Percentiles rank a stretch among this genome's conserved stretches.
phyloP scores from a whole-genome alignment of 2,329 filamentous ascomycete species.

The Nothophoma quercina region DNA sequence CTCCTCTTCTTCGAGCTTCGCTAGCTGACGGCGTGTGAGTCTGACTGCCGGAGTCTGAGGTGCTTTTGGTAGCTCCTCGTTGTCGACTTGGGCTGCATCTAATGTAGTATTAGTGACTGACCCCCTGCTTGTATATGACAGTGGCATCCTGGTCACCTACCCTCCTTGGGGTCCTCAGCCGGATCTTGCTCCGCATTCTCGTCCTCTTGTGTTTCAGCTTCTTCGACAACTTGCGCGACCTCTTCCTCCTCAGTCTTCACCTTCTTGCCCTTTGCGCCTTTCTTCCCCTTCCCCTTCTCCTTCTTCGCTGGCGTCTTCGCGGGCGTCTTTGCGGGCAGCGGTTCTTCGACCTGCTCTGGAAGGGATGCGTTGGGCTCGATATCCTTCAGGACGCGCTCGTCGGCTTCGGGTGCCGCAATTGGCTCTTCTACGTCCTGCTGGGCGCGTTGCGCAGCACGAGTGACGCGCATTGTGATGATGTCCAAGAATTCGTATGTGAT shows the following conservation, averaged over 20 bases:
- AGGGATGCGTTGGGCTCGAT: slow-evolving; percentile 47
- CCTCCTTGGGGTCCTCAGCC: slow-evolving; percentile 20
- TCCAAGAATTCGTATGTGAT: neutral
- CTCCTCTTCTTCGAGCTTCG: slow-evolving; percentile 43
- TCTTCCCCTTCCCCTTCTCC: slow-evolving; percentile 43
- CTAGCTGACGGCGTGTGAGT: slow-evolving; percentile 47
- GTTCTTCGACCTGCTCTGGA: slow-evolving; percentile 27
- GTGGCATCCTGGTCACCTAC: slow-evolving; percentile 25
- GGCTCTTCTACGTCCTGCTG: slow-evolving; percentile 50
- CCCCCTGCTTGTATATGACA: slow-evolving; percentile 10
- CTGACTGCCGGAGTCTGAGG: slow-evolving; percentile 40
- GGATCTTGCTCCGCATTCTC: slow-evolving; percentile 33
- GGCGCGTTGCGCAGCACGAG: slow-evolving; percentile 53
- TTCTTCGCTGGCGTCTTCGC: slow-evolving; percentile 44
- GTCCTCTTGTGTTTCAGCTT: slow-evolving; percentile 32
- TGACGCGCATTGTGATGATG: slow-evolving; percentile 50
- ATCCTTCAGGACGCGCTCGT: slow-evolving; percentile 49
- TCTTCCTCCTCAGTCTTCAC: slow-evolving; percentile 35
- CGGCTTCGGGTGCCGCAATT: slow-evolving; percentile 38
- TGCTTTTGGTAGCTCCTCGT: slow-evolving; percentile 31
- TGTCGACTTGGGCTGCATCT: slow-evolving; percentile 30
- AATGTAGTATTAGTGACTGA: slow-evolving; percentile 26
- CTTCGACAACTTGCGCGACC: slow-evolving; percentile 25
- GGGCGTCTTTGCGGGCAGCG: slow-evolving; percentile 24
- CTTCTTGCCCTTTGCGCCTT: slow-evolving; percentile 40